These are phyloP conservation scores for Emmonsiellopsis sp. DNA, from an alignment of 2,329 filamentous ascomycete species.

Conservation along the genomic window DNA sequence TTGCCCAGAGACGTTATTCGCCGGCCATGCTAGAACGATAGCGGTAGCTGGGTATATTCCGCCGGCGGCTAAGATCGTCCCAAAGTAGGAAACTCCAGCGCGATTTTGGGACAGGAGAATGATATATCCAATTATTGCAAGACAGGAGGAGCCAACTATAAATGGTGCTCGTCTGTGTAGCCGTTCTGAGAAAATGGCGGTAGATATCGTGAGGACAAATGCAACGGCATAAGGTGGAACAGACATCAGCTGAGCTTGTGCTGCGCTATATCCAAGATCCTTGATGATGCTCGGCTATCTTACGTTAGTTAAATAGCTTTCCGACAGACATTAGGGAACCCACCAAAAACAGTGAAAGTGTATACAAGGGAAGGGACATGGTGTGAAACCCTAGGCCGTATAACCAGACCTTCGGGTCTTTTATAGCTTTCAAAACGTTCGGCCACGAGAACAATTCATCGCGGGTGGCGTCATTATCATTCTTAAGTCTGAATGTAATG, in stretches of 20 bases:
- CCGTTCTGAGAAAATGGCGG: constrained; percentile 54
- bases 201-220: constrained; percentile 48
- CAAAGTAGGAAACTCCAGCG: constrained; percentile 51
- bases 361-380: constrained; percentile 52
- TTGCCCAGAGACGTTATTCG: constrained; percentile 62
- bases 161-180: constrained; percentile 52
- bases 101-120: constrained; percentile 47
- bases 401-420: constrained; percentile 62
- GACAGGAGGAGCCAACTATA: constrained; percentile 48
- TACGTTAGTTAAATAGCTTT: background rate
- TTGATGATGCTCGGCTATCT: constrained; percentile 34
- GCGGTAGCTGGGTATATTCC: constrained; percentile 58
- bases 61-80: constrained; percentile 54
- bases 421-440: constrained; percentile 54
- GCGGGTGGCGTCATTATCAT: constrained; percentile 61
- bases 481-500: constrained; percentile 54
- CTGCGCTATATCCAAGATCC: constrained; percentile 32
- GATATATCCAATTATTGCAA: constrained; percentile 56
- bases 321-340: background rate
- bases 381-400: constrained; percentile 66
- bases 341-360: constrained; percentile 30
- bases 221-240: constrained; percentile 58
- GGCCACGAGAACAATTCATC: constrained; percentile 61
- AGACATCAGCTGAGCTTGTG: constrained; percentile 45
- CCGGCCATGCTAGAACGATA: constrained; percentile 59